Conservation (phyloP, 352 stramenopile genomes). For the Thalassiosira hispida region DNA sequence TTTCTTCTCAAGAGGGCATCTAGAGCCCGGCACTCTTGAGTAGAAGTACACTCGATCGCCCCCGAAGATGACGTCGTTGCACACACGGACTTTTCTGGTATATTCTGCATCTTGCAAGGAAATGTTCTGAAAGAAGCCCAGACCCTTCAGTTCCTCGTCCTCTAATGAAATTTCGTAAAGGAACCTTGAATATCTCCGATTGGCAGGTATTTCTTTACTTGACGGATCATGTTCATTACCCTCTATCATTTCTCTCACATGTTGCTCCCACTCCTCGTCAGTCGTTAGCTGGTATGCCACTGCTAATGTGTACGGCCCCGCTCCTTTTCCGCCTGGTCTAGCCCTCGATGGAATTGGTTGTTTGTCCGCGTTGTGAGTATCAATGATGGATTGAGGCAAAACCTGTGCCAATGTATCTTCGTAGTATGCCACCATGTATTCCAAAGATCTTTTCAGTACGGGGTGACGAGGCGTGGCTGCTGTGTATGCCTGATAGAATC, state of each 20-base stretch:
- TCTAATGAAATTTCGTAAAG: constrained; percentile 20
- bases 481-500: neutral
- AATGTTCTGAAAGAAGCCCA: constrained; percentile 11
- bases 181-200: constrained; percentile 7
- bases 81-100: neutral
- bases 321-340: neutral
- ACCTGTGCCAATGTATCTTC: constrained; percentile 4
- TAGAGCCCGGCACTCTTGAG: constrained; percentile 11
- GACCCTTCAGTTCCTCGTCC: constrained; percentile 3
- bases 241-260: neutral
- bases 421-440: constrained; percentile 25
- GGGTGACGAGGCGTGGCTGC: neutral
- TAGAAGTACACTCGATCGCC: constrained; percentile 19
- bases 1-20: constrained; percentile 11
- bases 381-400: constrained; percentile 5
- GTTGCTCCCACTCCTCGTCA: constrained; percentile 22
- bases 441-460: neutral
- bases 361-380: neutral
- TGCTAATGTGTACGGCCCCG: constrained; percentile 17
- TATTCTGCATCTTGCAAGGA: constrained; percentile 15
- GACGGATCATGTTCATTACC: neutral
- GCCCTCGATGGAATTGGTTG: neutral
- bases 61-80: constrained; percentile 22
- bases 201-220: neutral
- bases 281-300: neutral